Percentiles rank a stretch among this genome's conserved stretches.
These are phyloP conservation scores for Carex sylvatica DNA, from an alignment of 202 grass and related monocot species.

Conservation along the genomic window DNA sequence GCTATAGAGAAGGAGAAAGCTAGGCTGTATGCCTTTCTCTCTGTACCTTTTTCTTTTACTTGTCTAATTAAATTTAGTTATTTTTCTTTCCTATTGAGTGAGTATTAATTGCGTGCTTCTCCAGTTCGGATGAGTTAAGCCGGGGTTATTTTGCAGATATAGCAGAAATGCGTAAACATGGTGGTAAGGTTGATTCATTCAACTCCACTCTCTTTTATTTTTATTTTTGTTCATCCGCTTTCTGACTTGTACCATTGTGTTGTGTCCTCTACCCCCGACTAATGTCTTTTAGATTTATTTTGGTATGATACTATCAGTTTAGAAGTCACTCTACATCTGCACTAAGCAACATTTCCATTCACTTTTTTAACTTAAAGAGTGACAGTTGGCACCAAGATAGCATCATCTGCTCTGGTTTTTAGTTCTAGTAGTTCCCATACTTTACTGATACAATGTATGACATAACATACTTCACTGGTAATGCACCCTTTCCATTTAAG, in stretches of 20 bases:
- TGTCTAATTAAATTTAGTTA: not conserved
- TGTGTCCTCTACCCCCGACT: not conserved
- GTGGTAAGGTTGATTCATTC: slow-evolving; percentile 52
- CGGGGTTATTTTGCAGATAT: slow-evolving; percentile 74
- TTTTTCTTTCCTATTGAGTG: not conserved
- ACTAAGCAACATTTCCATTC: not conserved
- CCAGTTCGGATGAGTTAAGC: slow-evolving; percentile 65
- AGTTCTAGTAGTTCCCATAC: not conserved
- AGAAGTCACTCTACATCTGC: not conserved
- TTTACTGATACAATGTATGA: not conserved
- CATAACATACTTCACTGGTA: not conserved
- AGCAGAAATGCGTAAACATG: slow-evolving; percentile 59
- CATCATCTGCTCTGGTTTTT: not conserved
- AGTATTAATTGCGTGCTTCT: slow-evolving; percentile 33
- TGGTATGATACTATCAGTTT: not conserved
- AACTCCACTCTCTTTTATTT: not conserved
- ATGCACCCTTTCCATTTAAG: not conserved
- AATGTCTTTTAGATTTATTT: not conserved
- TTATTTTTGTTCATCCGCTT: not conserved
- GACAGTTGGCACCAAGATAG: not conserved
- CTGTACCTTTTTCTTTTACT: not conserved
- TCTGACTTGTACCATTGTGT: not conserved
- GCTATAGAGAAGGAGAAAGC: slow-evolving; percentile 59
- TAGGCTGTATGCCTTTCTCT: slow-evolving; percentile 53
- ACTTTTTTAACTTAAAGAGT: not conserved